Base-by-base conservation (phyloP, 1,139 yeast species). In the Geotrichum siamense region DNA sequence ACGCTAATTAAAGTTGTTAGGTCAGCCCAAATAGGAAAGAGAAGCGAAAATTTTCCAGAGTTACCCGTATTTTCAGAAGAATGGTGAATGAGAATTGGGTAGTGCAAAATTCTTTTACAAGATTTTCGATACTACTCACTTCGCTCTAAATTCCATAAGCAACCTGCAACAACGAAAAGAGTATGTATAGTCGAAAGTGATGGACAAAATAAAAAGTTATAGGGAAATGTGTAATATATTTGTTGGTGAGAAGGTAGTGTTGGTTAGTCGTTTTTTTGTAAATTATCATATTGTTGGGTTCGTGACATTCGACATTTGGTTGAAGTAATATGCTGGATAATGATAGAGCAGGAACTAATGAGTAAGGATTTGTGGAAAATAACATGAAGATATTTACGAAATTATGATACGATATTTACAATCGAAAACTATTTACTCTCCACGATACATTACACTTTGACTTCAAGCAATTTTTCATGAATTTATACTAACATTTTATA, bases 141-240 rank as follows among this genome's bases (percentile, higher is more conserved):
- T 39, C 39, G n/a, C n/a, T n/a, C n/a, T n/a, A n/a, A 39, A 38
- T 31, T 34, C 26, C 43, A 20, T 22, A 35, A 42, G 26, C 31
- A 41, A 36, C 45, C 30, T 21, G 44, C 43, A 40, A 40, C 40
- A 27, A 39, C 41, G 37, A 38, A 43, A 43, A 43, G 47, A 43
- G 47, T 43, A 43, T 39, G 47, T 43, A 43, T 39, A 23, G 17
- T n/a, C 13, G 19, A 26, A 9, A n/a, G 4, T 4, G 17, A 8
- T 10, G 17, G n/a, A n/a, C 6, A 28, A 5, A 8, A 31, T 16
- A 8, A 15, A 31, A 31, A 15, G 20, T 15, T 8, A 8, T 9
- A n/a, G 32, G n/a, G 10, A 16, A 17, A 15, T 5, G 8, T n/a
- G 20, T 5, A 22, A 17, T 17, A n/a, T 8, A 35, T 25, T 28